Evolutionary conservation across 352 stramenopile genomes (phyloP).

Genomic region (Phytopythium sindhum): DNA sequence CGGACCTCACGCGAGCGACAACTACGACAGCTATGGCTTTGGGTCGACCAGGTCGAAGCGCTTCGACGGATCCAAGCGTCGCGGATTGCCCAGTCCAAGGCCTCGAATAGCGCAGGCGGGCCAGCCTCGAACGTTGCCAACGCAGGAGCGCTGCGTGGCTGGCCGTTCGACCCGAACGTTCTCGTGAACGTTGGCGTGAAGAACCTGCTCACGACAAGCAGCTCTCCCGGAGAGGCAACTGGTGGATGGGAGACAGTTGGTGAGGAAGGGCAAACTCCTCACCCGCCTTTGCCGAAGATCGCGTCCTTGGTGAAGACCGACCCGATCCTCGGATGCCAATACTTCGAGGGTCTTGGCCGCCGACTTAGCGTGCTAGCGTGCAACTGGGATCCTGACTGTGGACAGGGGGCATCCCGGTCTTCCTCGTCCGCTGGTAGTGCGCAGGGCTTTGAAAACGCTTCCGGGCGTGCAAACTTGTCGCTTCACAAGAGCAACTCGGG

Average conservation of each 20-base stretch:
- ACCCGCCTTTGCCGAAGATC: conserved; percentile 15
- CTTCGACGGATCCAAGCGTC: conserved; percentile 62
- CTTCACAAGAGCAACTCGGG: conserved; percentile 65
- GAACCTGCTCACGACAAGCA: conserved; percentile 40
- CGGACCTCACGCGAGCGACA: conserved; percentile 38
- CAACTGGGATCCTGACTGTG: conserved; percentile 80
- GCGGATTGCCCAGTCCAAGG: conserved; percentile 39
- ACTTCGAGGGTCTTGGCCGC: conserved; percentile 70
- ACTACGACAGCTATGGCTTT: conserved; percentile 70
- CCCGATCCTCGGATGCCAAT: conserved; percentile 59
- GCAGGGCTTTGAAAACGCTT: conserved; percentile 26
- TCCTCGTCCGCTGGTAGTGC: conserved; percentile 18
- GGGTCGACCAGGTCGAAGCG: conserved; percentile 80
- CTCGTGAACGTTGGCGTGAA: conserved; percentile 65
- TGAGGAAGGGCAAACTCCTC: not conserved
- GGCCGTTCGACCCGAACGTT: conserved; percentile 65
- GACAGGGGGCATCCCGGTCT: conserved; percentile 21
- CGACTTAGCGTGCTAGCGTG: conserved; percentile 70
- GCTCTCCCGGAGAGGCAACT: conserved; percentile 12
- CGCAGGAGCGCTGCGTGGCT: conserved; percentile 53
- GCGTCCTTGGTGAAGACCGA: conserved; percentile 58
- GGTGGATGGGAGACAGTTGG: conserved; percentile 8
- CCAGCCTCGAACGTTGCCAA: conserved; percentile 21
- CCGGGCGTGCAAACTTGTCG: conserved; percentile 18
- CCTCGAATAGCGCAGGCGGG: conserved; percentile 21